Evolutionary conservation across 495 filamentous ascomycete species (phyloP).

Genomic region (Penicillium coffeae): DNA sequence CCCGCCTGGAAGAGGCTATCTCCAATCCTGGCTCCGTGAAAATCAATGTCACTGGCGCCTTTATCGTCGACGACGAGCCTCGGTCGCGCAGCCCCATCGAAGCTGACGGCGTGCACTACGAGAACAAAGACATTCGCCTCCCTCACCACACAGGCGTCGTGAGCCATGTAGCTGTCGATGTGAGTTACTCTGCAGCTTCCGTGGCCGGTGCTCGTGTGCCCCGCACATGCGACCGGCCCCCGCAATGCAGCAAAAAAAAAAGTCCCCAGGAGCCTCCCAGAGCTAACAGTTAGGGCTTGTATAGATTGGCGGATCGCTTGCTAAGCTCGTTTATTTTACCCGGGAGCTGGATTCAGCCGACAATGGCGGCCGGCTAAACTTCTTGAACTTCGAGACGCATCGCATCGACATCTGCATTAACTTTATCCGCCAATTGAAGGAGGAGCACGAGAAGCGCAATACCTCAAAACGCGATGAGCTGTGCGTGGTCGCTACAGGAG

Average conservation of each 20-base stretch:
- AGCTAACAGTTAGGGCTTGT: conserved; percentile 19
- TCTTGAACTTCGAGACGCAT: conserved; percentile 92
- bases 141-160: conserved; percentile 91
- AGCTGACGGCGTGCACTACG: conserved; percentile 63
- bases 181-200: conserved; percentile 42
- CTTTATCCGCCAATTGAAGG: conserved; percentile 78
- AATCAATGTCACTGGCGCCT: conserved; percentile 94
- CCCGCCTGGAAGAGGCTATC: conserved; percentile 63
- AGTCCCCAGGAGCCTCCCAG: conserved; percentile 3
- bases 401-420: conserved; percentile 86
- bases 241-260: conserved; percentile 3
- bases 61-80: conserved; percentile 84
- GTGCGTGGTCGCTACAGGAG: conserved; percentile 91
- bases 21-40: conserved; percentile 78
- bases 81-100: conserved; percentile 44
- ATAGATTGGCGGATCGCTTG: conserved; percentile 91
- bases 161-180: conserved; percentile 95
- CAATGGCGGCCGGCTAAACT: conserved; percentile 86
- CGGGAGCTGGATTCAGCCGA: conserved; percentile 74
- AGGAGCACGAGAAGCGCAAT: conserved; percentile 71
- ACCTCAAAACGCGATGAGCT: conserved; percentile 61
- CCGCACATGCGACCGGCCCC: conserved; percentile 1
- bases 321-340: conserved; percentile 96
- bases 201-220: neutral
- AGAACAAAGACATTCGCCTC: conserved; percentile 88